Conservation (phyloP, 1,284 basidiomycete species). For the Jaminaea rosea region DNA sequence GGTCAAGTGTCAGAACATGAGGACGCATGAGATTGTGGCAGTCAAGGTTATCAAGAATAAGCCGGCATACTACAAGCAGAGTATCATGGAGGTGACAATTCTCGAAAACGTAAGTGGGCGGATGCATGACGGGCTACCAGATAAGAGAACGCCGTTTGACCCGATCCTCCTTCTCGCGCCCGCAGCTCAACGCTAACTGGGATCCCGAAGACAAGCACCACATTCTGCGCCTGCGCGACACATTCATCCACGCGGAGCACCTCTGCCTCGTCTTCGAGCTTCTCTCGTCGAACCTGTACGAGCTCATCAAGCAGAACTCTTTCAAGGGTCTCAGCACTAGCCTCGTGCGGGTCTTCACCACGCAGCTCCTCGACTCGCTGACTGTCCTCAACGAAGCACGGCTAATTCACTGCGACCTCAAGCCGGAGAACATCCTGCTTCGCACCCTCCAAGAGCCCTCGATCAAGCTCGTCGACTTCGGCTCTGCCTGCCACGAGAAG, state of each 20-base stretch:
- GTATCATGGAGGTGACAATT: constrained; percentile 99
- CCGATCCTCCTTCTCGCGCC: not conserved
- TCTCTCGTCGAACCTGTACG: constrained; percentile 93
- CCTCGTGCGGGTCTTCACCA: constrained; percentile 94
- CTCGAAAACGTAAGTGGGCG: constrained; percentile 64
- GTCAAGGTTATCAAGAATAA: constrained; percentile 99
- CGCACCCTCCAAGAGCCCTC: constrained; percentile 75
- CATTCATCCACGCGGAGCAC: constrained; percentile 93
- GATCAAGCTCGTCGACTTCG: constrained; percentile 99
- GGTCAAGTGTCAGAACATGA: constrained; percentile 99
- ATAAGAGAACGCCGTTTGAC: too few species aligned
- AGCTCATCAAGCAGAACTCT: constrained; percentile 99
- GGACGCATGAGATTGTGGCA: constrained; percentile 93
- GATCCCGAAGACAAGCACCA: constrained; percentile 90
- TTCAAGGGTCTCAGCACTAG: constrained; percentile 95
- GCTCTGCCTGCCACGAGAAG: constrained; percentile 93
- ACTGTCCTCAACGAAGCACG: constrained; percentile 87
- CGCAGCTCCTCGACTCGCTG: constrained; percentile 84
- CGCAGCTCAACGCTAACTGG: constrained; percentile 53
- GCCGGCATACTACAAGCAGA: constrained; percentile 97
- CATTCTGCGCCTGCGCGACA: constrained; percentile 86
- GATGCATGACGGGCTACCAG: too few species aligned
- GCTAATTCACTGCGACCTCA: constrained; percentile 94
- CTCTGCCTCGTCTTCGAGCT: constrained; percentile 96
- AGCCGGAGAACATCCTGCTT: constrained; percentile 53